Base-by-base conservation (phyloP, 2,329 filamentous ascomycete genomes). In the Rugonectria rugulosa region DNA sequence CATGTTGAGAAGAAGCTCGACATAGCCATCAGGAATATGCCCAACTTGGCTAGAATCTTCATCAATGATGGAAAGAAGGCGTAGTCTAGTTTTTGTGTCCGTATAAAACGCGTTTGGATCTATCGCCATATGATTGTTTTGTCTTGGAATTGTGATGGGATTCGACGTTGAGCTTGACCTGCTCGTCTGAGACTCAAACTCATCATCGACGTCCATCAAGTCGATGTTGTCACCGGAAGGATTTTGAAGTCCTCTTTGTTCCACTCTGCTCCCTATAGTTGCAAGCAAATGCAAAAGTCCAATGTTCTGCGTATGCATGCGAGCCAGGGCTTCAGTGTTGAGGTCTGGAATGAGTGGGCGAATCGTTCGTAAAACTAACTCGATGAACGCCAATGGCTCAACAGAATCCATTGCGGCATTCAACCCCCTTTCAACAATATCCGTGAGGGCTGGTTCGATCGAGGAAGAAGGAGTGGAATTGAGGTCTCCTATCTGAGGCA, bases 171-270 rank as follows among this genome's bases (percentile, higher is more conserved):
- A 68, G 43, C 75, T 78, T 21, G 70, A 74, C 20, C 77, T 78
- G 58, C 81, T 86, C 47, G 76, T 76, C 61, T 88, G 85, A 0
- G 85, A 86, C 34, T 85, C 82, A 50, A 88, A 86, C 2, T 83
- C 82, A 11, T 83, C 79, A 64, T 92, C 89, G 5, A 92, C 66
- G 51, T 91, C 87, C 86, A 90, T 88, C 6, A 79, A 68, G 61
- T 88, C 85, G 3, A 75, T 61, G 9, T 78, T 73, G 4, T 77
- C 40, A 64, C 68, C 40, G 75, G 63, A 26, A 64, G 63, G 19
- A 56, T 62, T 3, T 71, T 45, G 63, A 12, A 56, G 24, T 4
- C 60, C 55, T 36, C 57, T 62, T 10, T 60, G 50, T 17, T 69
- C 62, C 26, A 74, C 45, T 10, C 47, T 38, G 8, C 36, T 54